Evolutionary conservation across 139 green algal genomes (phyloP), one percentile per base, ranked within the genome.

Genomic region (Volvox reticuliferus): DNA sequence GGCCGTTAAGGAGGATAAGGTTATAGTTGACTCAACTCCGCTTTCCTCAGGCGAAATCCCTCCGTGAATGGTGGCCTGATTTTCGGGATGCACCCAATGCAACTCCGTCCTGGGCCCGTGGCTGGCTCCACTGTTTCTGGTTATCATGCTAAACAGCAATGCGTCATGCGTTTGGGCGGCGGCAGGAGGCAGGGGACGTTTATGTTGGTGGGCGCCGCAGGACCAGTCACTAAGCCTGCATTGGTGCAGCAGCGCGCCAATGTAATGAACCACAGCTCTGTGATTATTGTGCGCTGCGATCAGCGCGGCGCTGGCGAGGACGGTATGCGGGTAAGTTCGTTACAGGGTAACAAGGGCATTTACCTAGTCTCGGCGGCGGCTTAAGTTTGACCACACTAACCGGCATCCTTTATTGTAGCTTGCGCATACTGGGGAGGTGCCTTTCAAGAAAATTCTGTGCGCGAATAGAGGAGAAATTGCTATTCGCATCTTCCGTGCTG

Each of bases 381-480:
- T 12, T 84, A 12, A 18, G 20, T 24, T 24, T 84, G 36, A 81
- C 75, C 75, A n/a, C 37, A 20, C 78, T 28, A 36, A 35, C 61
- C 77, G n/a, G 21, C 16, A n/a, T 37, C 21, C 77, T 5, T 14
- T 37, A 63, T 32, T 33, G 35, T 80, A 92, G 89, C 69, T 92
- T 26, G 68, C 30, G 0, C 80, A 92, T 61, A 92, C 89, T 50
- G 91, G 89, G 26, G 88, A 93, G 22, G 93, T 96, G 14, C 94
- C 95, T 24, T 97, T 99, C 89, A 95, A 93, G 17, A 98, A 99
- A 87, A 96, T 99, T 30, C 87, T 99, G 82, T 96, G 94, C 61
- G 98, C 98, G 26, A 99, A 99, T 91, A 91, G 98, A 35, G 98
- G 98, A 22, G 98, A 99, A 91, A 99, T 99, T 76, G 98, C 98